Base-by-base conservation (phyloP, 805 yeast genomes). In the Monosporozyma unispora region DNA sequence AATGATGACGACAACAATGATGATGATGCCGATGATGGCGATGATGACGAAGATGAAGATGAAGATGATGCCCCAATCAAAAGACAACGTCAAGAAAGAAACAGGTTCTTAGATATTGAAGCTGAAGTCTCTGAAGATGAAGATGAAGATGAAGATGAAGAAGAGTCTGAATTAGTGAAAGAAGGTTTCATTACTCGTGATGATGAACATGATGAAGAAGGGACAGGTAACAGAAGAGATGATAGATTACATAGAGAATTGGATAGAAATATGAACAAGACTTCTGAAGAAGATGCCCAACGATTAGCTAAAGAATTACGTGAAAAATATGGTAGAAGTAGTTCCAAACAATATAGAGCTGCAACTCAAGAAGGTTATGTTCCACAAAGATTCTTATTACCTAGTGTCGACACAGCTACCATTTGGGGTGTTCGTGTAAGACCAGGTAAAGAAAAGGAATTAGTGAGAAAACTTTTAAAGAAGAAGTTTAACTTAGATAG, bases 81-180 rank as follows among this genome's bases (percentile, higher is more conserved):
- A 66, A 65, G 75, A 64, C 65, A 69, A 60, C 72, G 76, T 52
- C 72, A 66, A 50, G 73, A 70, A 45, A 75, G 86, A 52, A 91
- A 91, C 67, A 90, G 85, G 74, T 93, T 89, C 68, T 76, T 93
- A 70, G 99, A 93, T 86, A 95, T 93, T 48, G 98, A 93, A 74
- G 99, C 97, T 52, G 98, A 91, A 67, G 99, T 93, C 50, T 96
- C 91, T 67, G 98, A 91, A 53, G 98, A 93, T 57, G 98, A 93
- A 49, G 98, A 91, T 2, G 70, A 67, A 56, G 91, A 88, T 54
- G 98, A 90, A 53, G 98, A 89, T 45, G 98, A 91, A 54, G 98
- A 84, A 57, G 87, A 81, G 57, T 90, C 95, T n/a, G 97, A 86
- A 54, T 70, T 87, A 28, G 79, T 84, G 43, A 80, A 88, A 60